phyloP scores from a whole-genome alignment of 441 rosid genomes.

The Geranium incanum region DNA sequence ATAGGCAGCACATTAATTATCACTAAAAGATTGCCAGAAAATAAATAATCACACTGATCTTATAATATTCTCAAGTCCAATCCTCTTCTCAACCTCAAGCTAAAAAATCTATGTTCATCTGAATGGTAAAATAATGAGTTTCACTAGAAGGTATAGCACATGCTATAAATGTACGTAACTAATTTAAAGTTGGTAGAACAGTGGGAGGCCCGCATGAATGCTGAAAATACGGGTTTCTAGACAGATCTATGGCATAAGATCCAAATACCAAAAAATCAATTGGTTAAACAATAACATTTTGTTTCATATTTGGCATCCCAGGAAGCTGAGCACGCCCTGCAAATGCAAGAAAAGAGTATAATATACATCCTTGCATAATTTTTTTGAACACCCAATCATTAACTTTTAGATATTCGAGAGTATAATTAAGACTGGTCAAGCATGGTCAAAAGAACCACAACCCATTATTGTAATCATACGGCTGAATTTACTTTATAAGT shows the following conservation, averaged over 20 bases:
- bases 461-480: background rate
- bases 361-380: background rate
- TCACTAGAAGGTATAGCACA: background rate
- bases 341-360: too few species aligned
- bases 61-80: background rate
- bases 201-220: background rate
- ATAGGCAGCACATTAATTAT: conserved; percentile 1
- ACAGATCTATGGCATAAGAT: background rate
- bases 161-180: background rate
- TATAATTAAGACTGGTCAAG: background rate
- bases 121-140: background rate
- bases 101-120: background rate
- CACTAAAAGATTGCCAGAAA: background rate
- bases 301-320: background rate
- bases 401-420: background rate
- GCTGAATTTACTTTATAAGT: background rate
- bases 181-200: background rate
- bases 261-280: background rate
- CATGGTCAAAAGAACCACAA: background rate
- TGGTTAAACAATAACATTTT: background rate
- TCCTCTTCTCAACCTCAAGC: conserved; percentile 1
- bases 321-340: background rate
- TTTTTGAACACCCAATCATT: background rate
- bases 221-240: background rate
- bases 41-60: background rate